These are phyloP conservation scores for Phoma sp. DNA, from an alignment of 2,329 filamentous ascomycete genomes.

Conservation along the genomic window DNA sequence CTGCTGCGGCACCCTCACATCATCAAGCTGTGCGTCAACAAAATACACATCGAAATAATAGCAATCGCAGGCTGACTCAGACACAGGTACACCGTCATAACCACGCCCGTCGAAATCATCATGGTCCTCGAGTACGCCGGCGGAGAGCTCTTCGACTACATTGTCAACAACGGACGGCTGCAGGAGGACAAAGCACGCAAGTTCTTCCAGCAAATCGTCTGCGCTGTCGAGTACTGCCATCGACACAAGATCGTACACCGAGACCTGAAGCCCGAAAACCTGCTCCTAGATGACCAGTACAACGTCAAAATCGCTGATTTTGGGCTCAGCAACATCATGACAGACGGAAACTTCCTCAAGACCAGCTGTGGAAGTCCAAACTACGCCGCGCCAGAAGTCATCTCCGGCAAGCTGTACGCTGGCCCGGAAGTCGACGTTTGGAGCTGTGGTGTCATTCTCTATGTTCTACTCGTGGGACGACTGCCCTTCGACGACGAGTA, in stretches of 20 bases:
- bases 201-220: slow-evolving; percentile 99
- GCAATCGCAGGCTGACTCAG: slow-evolving; percentile 8
- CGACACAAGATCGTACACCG: slow-evolving; percentile 98
- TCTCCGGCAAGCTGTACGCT: slow-evolving; percentile 95
- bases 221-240: slow-evolving; percentile 98
- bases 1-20: slow-evolving; percentile 95
- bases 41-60: neutral
- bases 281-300: slow-evolving; percentile 90
- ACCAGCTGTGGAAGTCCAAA: slow-evolving; percentile 98
- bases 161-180: slow-evolving; percentile 92
- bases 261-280: slow-evolving; percentile 95
- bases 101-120: slow-evolving; percentile 91
- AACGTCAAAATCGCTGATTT: slow-evolving; percentile 99
- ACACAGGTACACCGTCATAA: slow-evolving; percentile 89
- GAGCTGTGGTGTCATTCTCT: slow-evolving; percentile 89
- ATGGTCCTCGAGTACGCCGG: slow-evolving; percentile 99
- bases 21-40: slow-evolving; percentile 82
- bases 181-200: slow-evolving; percentile 90
- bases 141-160: slow-evolving; percentile 96
- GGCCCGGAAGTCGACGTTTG: slow-evolving; percentile 98
- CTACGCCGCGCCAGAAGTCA: slow-evolving; percentile 97
- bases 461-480: slow-evolving; percentile 68
- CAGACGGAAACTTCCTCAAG: slow-evolving; percentile 97
- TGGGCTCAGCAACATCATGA: slow-evolving; percentile 99
- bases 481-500: slow-evolving; percentile 98